Base-by-base conservation (phyloP, 768 basidiomycete genomes). In the Filobasidium floriforme region DNA sequence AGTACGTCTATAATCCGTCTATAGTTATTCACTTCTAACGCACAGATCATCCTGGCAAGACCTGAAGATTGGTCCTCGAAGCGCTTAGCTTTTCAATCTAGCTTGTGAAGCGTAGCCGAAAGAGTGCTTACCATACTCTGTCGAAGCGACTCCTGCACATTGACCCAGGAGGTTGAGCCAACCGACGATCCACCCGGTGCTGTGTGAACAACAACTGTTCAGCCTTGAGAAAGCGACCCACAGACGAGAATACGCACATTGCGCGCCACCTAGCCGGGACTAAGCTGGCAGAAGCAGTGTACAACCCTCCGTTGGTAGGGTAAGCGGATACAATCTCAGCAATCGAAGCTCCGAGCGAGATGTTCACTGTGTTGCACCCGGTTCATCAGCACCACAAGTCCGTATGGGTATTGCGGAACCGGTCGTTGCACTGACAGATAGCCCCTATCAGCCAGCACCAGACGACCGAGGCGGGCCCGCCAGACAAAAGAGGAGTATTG, bases 101-200 rank as follows among this genome's bases (percentile, higher is more conserved):
- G 41, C 64, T 59, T 18, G 3, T 1, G 9, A 9, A 37, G 9
- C 68, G 60, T 9, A 32, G 46, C 7, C 70, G 40, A 29, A 89
- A 4, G 9, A 37, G 32, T 37, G 32, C 32, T 37, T 37, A 37
- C 32, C 89, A 73, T 89, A 91, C 76, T 91, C 89, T 0, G 89
- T 91, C 1, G 88, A 90, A 7, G 90, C 88, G 59, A 91, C 81
- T 32, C 90, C 90, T 14, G 90, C 89, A 64, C 90, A 85, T 59
- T 71, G 71, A 29, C 69, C 72, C 24, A 75, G 61, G 28, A 73
- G 49, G 54, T 73, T 72, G 24, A 70, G 74, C 76, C 79, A 81
- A 54, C 77, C 79, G 43, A 79, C 75, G 14, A 78, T 65, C 75
- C 80, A 81, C 18, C 79, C 79, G 51, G 77, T 74, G 51, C 75